Conservation (phyloP, 2,329 filamentous ascomycete species). For the Arachnomyces sp. region DNA sequence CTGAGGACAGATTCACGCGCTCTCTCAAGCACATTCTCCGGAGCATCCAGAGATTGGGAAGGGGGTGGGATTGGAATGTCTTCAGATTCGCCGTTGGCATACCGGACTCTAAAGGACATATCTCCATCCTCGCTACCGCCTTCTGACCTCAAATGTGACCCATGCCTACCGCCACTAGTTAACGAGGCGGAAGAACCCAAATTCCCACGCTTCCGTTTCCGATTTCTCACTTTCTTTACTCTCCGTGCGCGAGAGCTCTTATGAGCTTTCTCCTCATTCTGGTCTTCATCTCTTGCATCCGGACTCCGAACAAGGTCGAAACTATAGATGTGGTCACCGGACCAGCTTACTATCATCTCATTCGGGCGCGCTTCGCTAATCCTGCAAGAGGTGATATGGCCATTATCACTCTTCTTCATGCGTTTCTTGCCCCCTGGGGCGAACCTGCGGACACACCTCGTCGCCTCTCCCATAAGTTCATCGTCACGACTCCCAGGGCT, state of each 20-base stretch:
- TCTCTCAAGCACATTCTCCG: constrained; percentile 30
- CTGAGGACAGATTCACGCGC: constrained; percentile 42
- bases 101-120: constrained; percentile 49
- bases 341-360: constrained; percentile 62
- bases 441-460: constrained; percentile 59
- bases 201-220: constrained; percentile 53
- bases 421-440: constrained; percentile 52
- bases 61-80: constrained; percentile 44
- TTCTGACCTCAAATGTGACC: constrained; percentile 42
- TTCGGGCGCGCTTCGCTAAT: constrained; percentile 63
- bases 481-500: constrained; percentile 42
- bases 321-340: constrained; percentile 58
- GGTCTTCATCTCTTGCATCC: constrained; percentile 42
- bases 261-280: constrained; percentile 19
- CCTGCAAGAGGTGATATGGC: constrained; percentile 63
- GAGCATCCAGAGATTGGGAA: constrained; percentile 13
- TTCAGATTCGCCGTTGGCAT: constrained; percentile 54
- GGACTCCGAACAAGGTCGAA: constrained; percentile 57
- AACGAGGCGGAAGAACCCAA: constrained; percentile 36
- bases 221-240: constrained; percentile 30
- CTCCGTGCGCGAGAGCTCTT: constrained; percentile 21
- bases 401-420: constrained; percentile 47
- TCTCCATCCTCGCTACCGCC: constrained; percentile 32
- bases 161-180: constrained; percentile 38
- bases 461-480: constrained; percentile 51